Evolutionary conservation across 495 filamentous ascomycete genomes (phyloP).

Genomic region (Chaetomium cochliodes): DNA sequence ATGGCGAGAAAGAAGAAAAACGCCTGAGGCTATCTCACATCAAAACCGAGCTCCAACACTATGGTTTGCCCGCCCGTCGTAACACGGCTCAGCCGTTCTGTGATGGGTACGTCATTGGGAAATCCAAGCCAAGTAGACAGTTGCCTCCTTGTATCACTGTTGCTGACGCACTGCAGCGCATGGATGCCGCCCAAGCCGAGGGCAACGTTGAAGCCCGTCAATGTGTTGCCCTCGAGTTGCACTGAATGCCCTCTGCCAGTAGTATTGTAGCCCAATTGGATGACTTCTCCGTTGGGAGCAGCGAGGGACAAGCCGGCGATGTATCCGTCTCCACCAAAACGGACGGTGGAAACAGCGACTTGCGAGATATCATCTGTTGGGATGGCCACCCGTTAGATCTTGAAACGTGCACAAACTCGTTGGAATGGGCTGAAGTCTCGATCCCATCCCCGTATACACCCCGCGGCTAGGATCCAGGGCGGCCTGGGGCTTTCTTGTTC

Average conservation of each 20-base stretch:
- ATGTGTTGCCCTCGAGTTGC: neutral
- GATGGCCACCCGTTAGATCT: neutral
- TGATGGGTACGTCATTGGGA: neutral
- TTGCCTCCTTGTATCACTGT: neutral
- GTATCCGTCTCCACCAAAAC: neutral
- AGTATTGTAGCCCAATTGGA: neutral
- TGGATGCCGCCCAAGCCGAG: conserved; percentile 4
- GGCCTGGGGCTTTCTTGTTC: neutral
- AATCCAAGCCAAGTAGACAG: neutral
- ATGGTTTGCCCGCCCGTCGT: neutral
- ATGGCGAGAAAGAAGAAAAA: neutral
- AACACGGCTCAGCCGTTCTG: neutral
- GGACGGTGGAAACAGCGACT: neutral
- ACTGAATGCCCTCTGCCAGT: neutral
- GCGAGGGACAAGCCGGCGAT: neutral
- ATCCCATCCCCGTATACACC: neutral
- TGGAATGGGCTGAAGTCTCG: neutral
- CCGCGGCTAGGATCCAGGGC: neutral
- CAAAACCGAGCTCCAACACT: neutral
- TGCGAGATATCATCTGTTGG: neutral
- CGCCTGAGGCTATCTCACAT: neutral
- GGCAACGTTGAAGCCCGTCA: neutral
- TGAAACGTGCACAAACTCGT: neutral
- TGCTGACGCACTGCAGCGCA: neutral
- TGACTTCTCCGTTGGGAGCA: neutral